Evolutionary conservation across 2,329 filamentous ascomycete genomes (phyloP).

Genomic region (Cadophora luteo-olivacea): DNA sequence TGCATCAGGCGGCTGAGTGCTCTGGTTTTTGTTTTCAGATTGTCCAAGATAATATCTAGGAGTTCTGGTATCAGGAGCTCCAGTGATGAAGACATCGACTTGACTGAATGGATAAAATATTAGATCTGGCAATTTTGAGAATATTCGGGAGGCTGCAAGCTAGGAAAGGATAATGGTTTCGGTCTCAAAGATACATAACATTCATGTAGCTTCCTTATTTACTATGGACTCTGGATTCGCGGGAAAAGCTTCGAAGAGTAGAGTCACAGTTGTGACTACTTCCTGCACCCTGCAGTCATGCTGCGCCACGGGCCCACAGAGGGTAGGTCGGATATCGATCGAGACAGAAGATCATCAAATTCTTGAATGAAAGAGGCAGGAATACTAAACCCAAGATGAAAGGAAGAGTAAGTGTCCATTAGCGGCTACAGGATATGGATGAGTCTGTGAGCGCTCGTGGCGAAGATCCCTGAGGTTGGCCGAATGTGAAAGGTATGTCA

Average conservation of each 20-base stretch:
- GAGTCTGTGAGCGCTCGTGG: no score
- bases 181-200: neutral
- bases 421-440: no score
- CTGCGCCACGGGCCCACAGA: conserved; percentile 5
- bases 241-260: neutral
- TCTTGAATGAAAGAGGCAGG: neutral
- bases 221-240: no score
- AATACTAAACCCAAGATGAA: no score
- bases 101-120: no score
- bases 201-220: neutral
- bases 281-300: neutral
- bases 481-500: no score
- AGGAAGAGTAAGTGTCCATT: no score
- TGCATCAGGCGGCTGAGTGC: neutral
- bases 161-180: neutral
- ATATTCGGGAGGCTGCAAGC: no score
- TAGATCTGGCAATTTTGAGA: neutral
- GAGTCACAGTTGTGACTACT: conserved; percentile 3
- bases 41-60: neutral
- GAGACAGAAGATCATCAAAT: neutral
- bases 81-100: neutral
- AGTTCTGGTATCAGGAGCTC: neutral
- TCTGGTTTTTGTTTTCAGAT: neutral
- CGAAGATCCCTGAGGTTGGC: no score
- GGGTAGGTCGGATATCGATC: neutral